phyloP scores from a whole-genome alignment of 345 rosid genomes.

The Toxicodendron radicans region DNA sequence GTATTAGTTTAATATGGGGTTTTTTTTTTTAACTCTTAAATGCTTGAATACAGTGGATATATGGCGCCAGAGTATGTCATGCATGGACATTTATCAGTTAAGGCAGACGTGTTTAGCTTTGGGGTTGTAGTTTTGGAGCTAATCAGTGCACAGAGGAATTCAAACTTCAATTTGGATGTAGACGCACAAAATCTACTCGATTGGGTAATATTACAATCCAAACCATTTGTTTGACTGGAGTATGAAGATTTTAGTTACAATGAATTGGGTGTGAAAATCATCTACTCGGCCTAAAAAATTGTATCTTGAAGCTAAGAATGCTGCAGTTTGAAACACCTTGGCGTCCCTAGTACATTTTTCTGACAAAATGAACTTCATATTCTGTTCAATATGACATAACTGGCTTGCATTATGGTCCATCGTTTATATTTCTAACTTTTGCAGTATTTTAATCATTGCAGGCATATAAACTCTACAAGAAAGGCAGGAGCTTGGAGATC shows the following conservation, averaged over 20 bases:
- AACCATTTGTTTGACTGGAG: neutral
- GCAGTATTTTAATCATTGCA: conserved; percentile 23
- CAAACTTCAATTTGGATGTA: conserved; percentile 39
- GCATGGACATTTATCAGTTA: conserved; percentile 75
- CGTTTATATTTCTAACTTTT: no score
- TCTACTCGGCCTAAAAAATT: neutral
- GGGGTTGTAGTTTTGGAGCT: conserved; percentile 92
- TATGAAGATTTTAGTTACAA: neutral
- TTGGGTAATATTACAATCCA: conserved; percentile 59
- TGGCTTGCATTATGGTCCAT: neutral
- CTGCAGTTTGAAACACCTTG: neutral
- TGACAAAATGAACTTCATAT: neutral
- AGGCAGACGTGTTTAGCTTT: conserved; percentile 94
- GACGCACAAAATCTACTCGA: conserved; percentile 76
- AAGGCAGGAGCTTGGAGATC: conserved; percentile 63
- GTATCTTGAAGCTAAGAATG: no score
- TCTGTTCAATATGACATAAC: neutral
- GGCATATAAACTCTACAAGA: conserved; percentile 77
- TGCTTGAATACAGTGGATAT: conserved; percentile 65
- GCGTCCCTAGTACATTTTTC: neutral
- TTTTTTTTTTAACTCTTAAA: conserved; percentile 1
- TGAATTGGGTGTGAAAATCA: neutral
- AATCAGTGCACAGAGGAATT: conserved; percentile 80
- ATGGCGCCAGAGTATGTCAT: conserved; percentile 98
- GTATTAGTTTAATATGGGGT: neutral